These are phyloP conservation scores for Nicotiana otophora DNA, from an alignment of 257 asterid species.

Conservation along the genomic window DNA sequence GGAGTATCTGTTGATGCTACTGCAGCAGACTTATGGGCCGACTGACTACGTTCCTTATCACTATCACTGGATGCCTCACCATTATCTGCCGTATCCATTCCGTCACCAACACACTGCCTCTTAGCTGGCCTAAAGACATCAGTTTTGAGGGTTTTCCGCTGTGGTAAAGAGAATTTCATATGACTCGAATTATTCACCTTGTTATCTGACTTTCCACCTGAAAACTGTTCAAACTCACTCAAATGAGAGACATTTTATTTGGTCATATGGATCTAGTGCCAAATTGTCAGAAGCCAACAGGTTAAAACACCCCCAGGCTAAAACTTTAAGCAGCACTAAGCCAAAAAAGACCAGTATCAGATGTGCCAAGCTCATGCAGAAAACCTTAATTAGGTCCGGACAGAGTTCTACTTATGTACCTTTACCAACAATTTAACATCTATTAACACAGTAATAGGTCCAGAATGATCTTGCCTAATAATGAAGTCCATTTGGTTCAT, in stretches of 20 bases:
- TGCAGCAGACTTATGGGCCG: slow-evolving; percentile 70
- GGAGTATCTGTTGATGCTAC: slow-evolving; percentile 64
- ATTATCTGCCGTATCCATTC: slow-evolving; percentile 35
- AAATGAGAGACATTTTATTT: slow-evolving; percentile 5
- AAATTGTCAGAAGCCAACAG: neutral
- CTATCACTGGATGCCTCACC: slow-evolving; percentile 83
- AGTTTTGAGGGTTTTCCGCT: slow-evolving; percentile 40
- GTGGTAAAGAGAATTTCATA: slow-evolving; percentile 45
- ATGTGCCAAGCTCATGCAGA: neutral
- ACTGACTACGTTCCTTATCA: slow-evolving; percentile 70
- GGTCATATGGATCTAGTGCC: neutral
- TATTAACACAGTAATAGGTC: neutral
- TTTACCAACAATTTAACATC: neutral
- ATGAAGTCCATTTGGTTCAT: neutral
- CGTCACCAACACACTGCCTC: slow-evolving; percentile 76
- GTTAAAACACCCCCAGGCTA: neutral
- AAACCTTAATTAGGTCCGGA: neutral
- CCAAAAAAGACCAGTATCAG: neutral
- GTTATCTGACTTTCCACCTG: slow-evolving; percentile 56
- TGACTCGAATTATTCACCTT: slow-evolving; percentile 35
- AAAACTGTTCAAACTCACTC: slow-evolving; percentile 42
- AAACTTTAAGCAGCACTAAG: neutral
- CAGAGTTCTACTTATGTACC: neutral
- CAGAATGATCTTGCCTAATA: neutral
- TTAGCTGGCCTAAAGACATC: slow-evolving; percentile 58